These are phyloP conservation scores for Macroventuria anomochaeta DNA, from an alignment of 2,329 filamentous ascomycete genomes.

Conservation along the genomic window DNA sequence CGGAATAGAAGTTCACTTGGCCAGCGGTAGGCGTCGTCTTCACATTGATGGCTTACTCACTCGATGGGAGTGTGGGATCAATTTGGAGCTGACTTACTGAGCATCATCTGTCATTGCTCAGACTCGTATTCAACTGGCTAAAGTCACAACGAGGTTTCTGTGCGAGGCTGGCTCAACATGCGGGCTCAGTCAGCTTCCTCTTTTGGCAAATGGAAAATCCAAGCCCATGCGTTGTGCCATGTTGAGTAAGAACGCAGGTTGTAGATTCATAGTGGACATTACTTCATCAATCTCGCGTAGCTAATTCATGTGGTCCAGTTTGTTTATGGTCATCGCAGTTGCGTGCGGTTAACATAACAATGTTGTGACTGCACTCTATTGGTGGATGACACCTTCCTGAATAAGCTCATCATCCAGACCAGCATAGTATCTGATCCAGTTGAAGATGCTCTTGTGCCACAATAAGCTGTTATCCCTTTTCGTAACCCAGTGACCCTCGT, in stretches of 20 bases:
- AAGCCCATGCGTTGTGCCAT: neutral
- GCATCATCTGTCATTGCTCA: neutral
- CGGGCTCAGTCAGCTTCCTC: neutral
- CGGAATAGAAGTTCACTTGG: conserved; percentile 30
- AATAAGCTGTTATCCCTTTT: conserved; percentile 89
- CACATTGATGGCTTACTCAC: neutral
- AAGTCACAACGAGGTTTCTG: neutral
- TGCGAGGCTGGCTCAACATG: neutral
- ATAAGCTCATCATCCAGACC: conserved; percentile 41
- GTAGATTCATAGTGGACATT: neutral
- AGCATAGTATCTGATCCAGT: conserved; percentile 46
- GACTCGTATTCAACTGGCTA: neutral
- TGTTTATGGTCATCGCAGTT: too few species aligned
- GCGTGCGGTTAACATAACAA: too few species aligned
- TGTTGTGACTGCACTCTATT: too few species aligned
- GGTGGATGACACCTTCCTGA: conserved; percentile 41
- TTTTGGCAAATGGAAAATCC: neutral
- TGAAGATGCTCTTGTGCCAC: conserved; percentile 70
- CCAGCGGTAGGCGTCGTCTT: conserved; percentile 14
- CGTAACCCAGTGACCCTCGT: conserved; percentile 81
- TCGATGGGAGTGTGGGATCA: neutral
- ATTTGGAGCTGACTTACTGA: neutral
- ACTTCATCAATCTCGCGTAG: neutral
- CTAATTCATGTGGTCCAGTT: neutral
- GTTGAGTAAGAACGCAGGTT: neutral